Evolutionary conservation across 2,329 filamentous ascomycete species (phyloP).

Genomic region (Leptographium radiaticola): DNA sequence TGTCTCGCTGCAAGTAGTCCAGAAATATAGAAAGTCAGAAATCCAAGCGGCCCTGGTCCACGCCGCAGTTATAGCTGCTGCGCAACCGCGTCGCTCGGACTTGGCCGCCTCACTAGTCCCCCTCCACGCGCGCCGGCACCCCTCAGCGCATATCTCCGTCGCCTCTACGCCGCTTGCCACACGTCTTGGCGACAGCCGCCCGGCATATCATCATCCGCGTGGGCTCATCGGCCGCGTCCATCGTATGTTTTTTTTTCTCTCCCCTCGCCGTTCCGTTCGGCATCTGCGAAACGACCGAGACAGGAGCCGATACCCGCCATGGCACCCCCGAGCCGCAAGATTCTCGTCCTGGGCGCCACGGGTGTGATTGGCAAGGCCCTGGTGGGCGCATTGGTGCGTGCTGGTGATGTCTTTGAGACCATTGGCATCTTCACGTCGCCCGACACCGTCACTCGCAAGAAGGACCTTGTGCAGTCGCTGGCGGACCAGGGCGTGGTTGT

Average conservation of each 20-base stretch:
- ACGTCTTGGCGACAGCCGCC: too few relatives aligned
- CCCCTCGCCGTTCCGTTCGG: not conserved
- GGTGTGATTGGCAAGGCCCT: slow-evolving; percentile 23
- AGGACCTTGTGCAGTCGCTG: slow-evolving; percentile 1
- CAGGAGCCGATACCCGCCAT: not conserved
- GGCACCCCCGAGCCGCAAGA: not conserved
- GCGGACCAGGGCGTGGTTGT: slow-evolving; percentile 1
- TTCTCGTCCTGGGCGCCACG: slow-evolving; percentile 21
- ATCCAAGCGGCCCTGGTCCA: too few relatives aligned
- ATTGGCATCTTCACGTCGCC: slow-evolving; percentile 36
- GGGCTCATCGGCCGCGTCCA: not conserved
- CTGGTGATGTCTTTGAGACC: slow-evolving; percentile 18
- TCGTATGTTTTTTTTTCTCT: not conserved
- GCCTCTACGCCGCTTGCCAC: not conserved
- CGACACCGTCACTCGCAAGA: slow-evolving; percentile 3
- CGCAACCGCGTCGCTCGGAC: not conserved
- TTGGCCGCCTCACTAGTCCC: not conserved
- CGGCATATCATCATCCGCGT: not conserved
- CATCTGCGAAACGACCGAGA: not conserved
- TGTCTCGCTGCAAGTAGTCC: too few relatives aligned
- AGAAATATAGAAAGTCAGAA: too few relatives aligned
- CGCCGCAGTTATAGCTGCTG: not conserved
- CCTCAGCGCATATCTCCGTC: slow-evolving; percentile 1
- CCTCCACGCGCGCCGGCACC: not conserved
- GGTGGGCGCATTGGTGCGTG: slow-evolving; percentile 17